Conservation (phyloP, 768 basidiomycete species). For the Leccinum truebloodii region DNA sequence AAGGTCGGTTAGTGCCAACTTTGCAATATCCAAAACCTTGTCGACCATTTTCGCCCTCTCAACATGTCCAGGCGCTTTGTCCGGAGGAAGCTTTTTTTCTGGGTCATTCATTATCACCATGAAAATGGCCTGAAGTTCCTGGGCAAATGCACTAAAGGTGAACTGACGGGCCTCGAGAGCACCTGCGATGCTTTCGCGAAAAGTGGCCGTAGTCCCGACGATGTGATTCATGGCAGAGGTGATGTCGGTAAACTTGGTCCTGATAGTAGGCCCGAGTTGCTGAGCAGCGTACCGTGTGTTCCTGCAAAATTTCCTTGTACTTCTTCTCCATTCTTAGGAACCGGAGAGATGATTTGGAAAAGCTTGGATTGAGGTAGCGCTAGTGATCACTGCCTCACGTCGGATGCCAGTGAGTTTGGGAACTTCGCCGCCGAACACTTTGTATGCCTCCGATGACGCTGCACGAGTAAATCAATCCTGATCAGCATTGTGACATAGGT, state of each 20-base stretch:
- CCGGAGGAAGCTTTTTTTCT: neutral
- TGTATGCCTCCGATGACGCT: too few species aligned
- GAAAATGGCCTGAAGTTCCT: constrained; percentile 13
- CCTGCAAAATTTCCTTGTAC: constrained; percentile 4
- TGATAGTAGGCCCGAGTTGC: constrained; percentile 3
- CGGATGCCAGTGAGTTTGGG: too few species aligned
- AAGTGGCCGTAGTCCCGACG: constrained; percentile 6
- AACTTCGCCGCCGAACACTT: too few species aligned
- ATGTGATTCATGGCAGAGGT: constrained; percentile 9
- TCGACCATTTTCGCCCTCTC: constrained; percentile 10
- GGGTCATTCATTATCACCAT: constrained; percentile 1
- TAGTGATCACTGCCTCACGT: too few species aligned
- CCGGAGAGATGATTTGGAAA: constrained; percentile 3
- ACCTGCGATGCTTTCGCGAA: constrained; percentile 11
- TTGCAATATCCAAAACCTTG: constrained; percentile 6
- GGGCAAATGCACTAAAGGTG: constrained; percentile 5
- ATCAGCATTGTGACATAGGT: too few species aligned
- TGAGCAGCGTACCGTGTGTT: neutral
- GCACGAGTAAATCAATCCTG: too few species aligned
- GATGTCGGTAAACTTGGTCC: constrained; percentile 12
- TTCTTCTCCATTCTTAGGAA: constrained; percentile 12
- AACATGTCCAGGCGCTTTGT: constrained; percentile 5
- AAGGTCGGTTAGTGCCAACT: constrained; percentile 4
- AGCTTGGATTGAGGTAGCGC: neutral
- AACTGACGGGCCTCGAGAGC: constrained; percentile 4